phyloP scores from a whole-genome alignment of 129 eudicot species.

The Centrapalus pauciflorus region DNA sequence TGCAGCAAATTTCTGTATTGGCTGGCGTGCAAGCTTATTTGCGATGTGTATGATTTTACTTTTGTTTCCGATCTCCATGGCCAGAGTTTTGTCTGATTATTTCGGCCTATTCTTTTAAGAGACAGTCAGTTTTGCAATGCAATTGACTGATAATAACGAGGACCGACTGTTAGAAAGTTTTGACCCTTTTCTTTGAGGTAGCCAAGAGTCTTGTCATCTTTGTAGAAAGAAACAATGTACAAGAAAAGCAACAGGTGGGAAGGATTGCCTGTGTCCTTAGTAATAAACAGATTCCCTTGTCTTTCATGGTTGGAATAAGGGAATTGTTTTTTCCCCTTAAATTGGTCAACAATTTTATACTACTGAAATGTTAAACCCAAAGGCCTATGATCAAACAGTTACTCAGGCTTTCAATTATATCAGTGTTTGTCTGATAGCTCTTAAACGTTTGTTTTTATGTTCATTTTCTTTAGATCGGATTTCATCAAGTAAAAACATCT shows the following conservation, averaged over 20 bases:
- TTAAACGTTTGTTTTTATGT: too few species aligned
- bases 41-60: slow-evolving; percentile 15
- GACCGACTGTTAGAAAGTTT: slow-evolving; percentile 2
- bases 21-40: slow-evolving; percentile 16
- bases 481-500: too few species aligned
- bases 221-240: slow-evolving; percentile 27
- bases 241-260: slow-evolving; percentile 12
- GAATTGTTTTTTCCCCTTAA: too few species aligned
- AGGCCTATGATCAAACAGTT: too few species aligned
- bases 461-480: too few species aligned
- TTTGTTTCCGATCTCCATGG: slow-evolving; percentile 10
- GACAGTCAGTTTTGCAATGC: slow-evolving; percentile 2
- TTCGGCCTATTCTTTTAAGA: slow-evolving; percentile 15
- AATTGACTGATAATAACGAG: slow-evolving; percentile 18
- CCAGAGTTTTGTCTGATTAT: slow-evolving; percentile 23
- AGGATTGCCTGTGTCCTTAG: not conserved
- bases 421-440: too few species aligned
- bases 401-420: too few species aligned
- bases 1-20: slow-evolving; percentile 6
- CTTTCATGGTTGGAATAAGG: not conserved
- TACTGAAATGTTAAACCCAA: too few species aligned
- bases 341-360: too few species aligned
- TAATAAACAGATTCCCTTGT: slow-evolving; percentile 13
- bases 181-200: slow-evolving; percentile 20
- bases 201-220: slow-evolving; percentile 9